These are phyloP conservation scores for Eucalyptus curtisii DNA, from an alignment of 345 rosid species.

Conservation along the genomic window DNA sequence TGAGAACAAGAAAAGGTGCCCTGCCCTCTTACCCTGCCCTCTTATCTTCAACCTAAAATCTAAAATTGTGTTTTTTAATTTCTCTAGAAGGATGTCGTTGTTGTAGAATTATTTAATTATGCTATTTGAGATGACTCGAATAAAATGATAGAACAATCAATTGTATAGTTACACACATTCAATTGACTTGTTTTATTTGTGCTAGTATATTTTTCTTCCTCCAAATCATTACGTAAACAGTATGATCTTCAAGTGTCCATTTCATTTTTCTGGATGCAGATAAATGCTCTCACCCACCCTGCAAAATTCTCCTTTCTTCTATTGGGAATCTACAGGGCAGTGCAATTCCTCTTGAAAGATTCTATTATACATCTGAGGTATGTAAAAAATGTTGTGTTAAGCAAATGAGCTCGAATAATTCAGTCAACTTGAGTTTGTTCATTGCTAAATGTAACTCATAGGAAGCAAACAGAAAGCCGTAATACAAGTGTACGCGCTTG, in stretches of 20 bases:
- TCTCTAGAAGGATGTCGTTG: not conserved
- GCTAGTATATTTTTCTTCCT: not conserved
- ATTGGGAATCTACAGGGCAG: slow-evolving; percentile 8
- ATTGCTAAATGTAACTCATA: not conserved
- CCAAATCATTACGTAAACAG: not conserved
- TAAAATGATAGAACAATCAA: not conserved
- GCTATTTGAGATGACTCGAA: not conserved
- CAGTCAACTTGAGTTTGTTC: not conserved
- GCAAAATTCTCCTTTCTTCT: slow-evolving; percentile 9
- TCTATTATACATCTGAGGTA: slow-evolving; percentile 33
- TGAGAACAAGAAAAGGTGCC: slow-evolving; percentile 19
- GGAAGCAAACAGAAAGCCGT: not conserved
- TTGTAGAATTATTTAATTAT: not conserved
- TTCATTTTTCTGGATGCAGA: slow-evolving; percentile 9
- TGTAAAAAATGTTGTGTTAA: not conserved
- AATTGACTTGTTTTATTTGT: not conserved
- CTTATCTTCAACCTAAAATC: not conserved
- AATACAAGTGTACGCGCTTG: not conserved
- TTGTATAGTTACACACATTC: not conserved
- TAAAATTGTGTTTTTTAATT: not conserved
- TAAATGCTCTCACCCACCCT: slow-evolving; percentile 19
- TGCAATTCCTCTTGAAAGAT: slow-evolving; percentile 10
- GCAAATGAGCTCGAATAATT: not conserved
- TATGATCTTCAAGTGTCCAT: not conserved
- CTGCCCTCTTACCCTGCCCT: not conserved